phyloP scores from a whole-genome alignment of 208 protist species.

The Vickermania ingenoplastis region DNA sequence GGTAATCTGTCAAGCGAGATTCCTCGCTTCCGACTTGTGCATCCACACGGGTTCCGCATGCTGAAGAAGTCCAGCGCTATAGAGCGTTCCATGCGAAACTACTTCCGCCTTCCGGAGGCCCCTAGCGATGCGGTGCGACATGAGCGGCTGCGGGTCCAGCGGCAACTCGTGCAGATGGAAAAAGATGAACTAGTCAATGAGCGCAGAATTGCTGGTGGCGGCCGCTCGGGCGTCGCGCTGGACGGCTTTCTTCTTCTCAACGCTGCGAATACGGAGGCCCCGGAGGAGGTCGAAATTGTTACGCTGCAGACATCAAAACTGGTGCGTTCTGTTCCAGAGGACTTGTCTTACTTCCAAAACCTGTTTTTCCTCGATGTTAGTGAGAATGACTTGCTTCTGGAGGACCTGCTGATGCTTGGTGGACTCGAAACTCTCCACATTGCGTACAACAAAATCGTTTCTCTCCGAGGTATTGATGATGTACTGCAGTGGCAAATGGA shows the following conservation, averaged over 20 bases:
- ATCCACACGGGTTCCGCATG: conserved; percentile 83
- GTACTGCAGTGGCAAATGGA: conserved; percentile 13
- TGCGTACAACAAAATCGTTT: conserved; percentile 63
- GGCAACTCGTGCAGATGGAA: conserved; percentile 33
- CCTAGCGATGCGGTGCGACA: conserved; percentile 24
- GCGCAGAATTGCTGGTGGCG: conserved; percentile 17
- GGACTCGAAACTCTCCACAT: conserved; percentile 63
- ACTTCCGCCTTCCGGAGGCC: conserved; percentile 80
- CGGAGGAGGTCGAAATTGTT: conserved; percentile 56
- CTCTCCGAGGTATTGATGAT: conserved; percentile 24
- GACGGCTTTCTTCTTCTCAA: conserved; percentile 78
- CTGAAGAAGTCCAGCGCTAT: conserved; percentile 59
- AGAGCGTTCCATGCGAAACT: conserved; percentile 72
- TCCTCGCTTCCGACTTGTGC: conserved; percentile 25
- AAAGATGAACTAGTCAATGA: conserved; percentile 22
- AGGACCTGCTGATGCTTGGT: conserved; percentile 50
- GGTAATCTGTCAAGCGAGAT: neutral
- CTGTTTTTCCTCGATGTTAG: conserved; percentile 72
- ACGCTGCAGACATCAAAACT: conserved; percentile 61
- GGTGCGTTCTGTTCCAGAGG: conserved; percentile 47
- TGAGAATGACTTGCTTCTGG: conserved; percentile 62
- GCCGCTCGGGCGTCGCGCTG: conserved; percentile 32
- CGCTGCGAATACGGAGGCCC: conserved; percentile 46
- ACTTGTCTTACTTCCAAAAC: conserved; percentile 60
- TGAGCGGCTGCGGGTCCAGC: conserved; percentile 34